Evolutionary conservation across 192 early-diverging fungal species (phyloP), one percentile per base, ranked within the genome.

Genomic region (Backusella mclennaniae): DNA sequence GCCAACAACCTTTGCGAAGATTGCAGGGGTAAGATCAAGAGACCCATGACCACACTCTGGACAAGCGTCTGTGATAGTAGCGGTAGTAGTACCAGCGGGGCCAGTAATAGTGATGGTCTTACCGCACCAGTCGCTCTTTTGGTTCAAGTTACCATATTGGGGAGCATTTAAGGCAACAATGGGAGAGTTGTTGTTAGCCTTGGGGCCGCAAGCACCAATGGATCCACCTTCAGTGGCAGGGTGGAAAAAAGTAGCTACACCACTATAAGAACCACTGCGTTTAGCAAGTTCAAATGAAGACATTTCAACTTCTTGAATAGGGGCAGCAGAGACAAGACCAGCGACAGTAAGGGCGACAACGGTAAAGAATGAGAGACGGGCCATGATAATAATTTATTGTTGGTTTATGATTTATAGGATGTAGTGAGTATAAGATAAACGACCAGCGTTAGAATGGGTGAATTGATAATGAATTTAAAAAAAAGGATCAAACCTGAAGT

Each of bases 61-160:
- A 73, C 89, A 90, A 35, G 80, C 81, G 73, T 90, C 89, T 14
- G 77, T 79, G 29, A 90, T 82, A 2, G 46, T 88, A 9, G 86
- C 89, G 53, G 79, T 84, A 29, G 82, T 84, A 41, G 84, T 75
- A 75, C 80, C 46, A 14, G 86, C 87, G 41, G 84, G 80, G n/a
- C 80, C 66, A 19, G 21, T 76, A 49, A 81, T 77, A 6, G n/a
- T 31, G 15, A 81, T 68, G 17, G 63, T 66, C 49, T 73, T 81
- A n/a, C 76, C 79, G 70, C 79, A 81, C 41, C 67, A 70, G n/a
- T 77, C 69, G 59, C 79, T 81, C 44, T 68, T 69, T 3, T 26
- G 44, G 67, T 42, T 70, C 71, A 74, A 52, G 66, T 71, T 77
- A 38, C 79, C 79, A 38, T 81, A 81, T 29, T 81, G 79, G 7